Evolutionary conservation across 176 grass and related monocot species (phyloP).

Genomic region (Carex parvula): DNA sequence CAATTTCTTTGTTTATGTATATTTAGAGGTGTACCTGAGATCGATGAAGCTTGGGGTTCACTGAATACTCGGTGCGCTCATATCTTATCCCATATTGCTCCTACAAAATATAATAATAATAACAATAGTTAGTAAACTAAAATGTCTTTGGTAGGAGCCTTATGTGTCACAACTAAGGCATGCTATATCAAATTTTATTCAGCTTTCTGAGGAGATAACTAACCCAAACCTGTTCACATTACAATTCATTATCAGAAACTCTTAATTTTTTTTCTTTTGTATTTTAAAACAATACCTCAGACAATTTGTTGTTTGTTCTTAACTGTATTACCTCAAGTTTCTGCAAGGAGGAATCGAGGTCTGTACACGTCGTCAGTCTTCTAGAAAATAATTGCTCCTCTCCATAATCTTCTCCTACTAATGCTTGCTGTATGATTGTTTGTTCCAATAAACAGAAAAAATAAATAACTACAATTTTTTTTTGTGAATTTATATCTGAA

Average conservation of each 20-base stretch:
- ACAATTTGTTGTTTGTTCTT: neutral
- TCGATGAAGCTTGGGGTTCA: constrained; percentile 61
- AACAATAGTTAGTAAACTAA: neutral
- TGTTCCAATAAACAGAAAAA: neutral
- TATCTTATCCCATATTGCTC: constrained; percentile 64
- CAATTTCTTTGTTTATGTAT: neutral
- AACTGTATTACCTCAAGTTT: constrained; percentile 63
- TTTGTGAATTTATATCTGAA: constrained; percentile 6
- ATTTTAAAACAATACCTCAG: neutral
- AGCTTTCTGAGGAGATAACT: neutral
- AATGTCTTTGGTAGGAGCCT: neutral
- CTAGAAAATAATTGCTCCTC: constrained; percentile 84
- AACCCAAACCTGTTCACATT: neutral
- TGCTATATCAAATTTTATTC: neutral
- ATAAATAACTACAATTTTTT: neutral
- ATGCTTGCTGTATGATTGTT: constrained; percentile 68
- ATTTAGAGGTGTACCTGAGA: constrained; percentile 58
- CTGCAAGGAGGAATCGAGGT: constrained; percentile 84
- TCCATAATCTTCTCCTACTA: constrained; percentile 92
- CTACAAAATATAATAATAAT: constrained; percentile 33
- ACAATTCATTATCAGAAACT: neutral
- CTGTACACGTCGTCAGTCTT: constrained; percentile 56
- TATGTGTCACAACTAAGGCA: neutral
- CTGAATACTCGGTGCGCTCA: constrained; percentile 42
- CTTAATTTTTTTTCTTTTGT: neutral